Evolutionary conservation across 2,329 filamentous ascomycete genomes (phyloP), one percentile per base, ranked within the genome.

Genomic region (Colletotrichum sp.): DNA sequence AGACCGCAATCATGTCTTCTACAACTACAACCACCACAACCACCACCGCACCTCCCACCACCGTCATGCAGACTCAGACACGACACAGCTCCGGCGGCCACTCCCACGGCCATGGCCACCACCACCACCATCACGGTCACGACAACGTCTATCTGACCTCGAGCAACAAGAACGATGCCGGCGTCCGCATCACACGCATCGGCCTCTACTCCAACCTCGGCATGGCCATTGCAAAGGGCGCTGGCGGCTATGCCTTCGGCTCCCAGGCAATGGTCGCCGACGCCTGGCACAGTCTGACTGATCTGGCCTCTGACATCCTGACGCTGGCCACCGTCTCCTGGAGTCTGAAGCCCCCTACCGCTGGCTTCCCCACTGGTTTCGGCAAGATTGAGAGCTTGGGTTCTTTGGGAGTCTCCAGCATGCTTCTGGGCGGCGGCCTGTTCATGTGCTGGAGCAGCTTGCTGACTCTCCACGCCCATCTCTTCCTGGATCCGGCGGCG

Each of bases 371-470:
- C 3, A 92, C 93, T 80, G 97, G 97, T 3, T 99, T 98, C 83
- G 97, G 97, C 82, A 99, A 99, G 87, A 91, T 99, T n/a, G 97
- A 99, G 88, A 98, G 96, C 81, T 87, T 99, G 82, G 97, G 97
- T 24, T 97, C 96, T 26, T 87, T 99, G 75, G 97, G 96, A 18
- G 97, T 99, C 38, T 98, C 96, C 79, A 93, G 96, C 77, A 94
- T 99, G 86, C 89, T 99, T 80, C 90, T 99, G 3, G 92, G 93
- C 64, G 97, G 97, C 77, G 97, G 97, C 66, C 87, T 98, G 77
- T 96, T 97, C 84, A 98, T 99, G 94, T 96, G 96, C 77, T 92
- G 94, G 85, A 94, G 94, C 84, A 94, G 93, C 80, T 88, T 92
- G 71, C 87, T 93, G 79, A 90, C 92, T 55, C 87, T 97, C 30